phyloP scores from a whole-genome alignment of 2,329 filamentous ascomycete species.

The Penicillium sp. region DNA sequence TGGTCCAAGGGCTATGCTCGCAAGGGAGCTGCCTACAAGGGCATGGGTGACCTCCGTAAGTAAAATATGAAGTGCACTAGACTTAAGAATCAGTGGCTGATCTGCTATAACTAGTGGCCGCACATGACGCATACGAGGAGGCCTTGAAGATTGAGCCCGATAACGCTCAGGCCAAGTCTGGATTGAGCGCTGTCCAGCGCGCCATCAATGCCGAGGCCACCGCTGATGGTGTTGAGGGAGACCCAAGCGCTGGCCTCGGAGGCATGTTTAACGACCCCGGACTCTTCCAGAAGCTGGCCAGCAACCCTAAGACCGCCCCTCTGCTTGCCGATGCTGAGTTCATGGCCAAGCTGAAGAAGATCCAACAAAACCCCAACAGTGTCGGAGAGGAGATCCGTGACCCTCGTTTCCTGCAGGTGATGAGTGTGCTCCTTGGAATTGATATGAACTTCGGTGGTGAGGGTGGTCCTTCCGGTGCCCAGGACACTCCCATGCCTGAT shows the following conservation, averaged over 20 bases:
- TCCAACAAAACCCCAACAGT: conserved; percentile 78
- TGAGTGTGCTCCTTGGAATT: conserved; percentile 89
- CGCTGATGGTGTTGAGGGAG: conserved; percentile 60
- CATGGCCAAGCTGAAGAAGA: conserved; percentile 82
- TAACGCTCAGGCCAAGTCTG: conserved; percentile 91
- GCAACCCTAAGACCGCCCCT: conserved; percentile 86
- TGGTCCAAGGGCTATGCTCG: conserved; percentile 97
- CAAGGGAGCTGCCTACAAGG: conserved; percentile 88
- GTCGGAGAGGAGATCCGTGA: conserved; percentile 81
- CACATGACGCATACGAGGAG: conserved; percentile 87
- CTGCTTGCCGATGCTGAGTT: conserved; percentile 81
- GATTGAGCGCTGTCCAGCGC: conserved; percentile 78
- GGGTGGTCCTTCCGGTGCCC: conserved; percentile 46
- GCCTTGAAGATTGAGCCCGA: conserved; percentile 89
- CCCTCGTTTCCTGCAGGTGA: conserved; percentile 87
- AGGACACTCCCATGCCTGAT: conserved; percentile 76
- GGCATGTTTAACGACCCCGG: conserved; percentile 94
- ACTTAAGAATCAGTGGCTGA: not conserved
- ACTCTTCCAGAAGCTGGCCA: conserved; percentile 83
- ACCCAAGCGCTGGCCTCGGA: conserved; percentile 75
- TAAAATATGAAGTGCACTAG: not conserved
- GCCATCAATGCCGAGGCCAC: conserved; percentile 78
- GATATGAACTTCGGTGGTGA: conserved; percentile 74
- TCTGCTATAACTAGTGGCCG: conserved; percentile 55
- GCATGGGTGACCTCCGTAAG: conserved; percentile 72